Conservation (phyloP, 2,329 filamentous ascomycete species). For the Alternaria sp. region DNA sequence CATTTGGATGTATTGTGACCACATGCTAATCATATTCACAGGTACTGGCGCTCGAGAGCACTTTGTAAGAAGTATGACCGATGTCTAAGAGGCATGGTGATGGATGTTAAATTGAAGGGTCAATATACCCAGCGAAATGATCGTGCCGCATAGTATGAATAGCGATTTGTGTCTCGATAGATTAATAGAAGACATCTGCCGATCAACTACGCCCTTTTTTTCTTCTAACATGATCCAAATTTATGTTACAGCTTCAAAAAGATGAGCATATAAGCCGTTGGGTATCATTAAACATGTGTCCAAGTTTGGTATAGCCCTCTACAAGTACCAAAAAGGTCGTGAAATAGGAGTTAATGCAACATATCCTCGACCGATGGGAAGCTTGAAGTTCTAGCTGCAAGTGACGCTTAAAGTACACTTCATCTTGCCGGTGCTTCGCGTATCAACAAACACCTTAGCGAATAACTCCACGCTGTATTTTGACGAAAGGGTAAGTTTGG, state of each 20-base stretch:
- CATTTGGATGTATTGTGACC: background rate
- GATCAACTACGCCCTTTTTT: background rate
- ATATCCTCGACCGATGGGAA: too few relatives aligned
- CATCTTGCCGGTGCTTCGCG: too few relatives aligned
- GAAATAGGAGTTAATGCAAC: too few relatives aligned
- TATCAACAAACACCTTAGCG: too few relatives aligned
- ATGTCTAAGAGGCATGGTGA: background rate
- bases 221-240: background rate
- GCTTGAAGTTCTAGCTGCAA: too few relatives aligned
- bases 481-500: too few relatives aligned
- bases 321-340: too few relatives aligned
- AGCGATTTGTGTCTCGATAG: background rate
- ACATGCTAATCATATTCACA: background rate
- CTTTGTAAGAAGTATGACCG: conserved; percentile 21
- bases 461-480: too few relatives aligned
- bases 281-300: too few relatives aligned
- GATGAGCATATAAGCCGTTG: too few relatives aligned
- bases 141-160: background rate
- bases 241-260: background rate
- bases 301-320: too few relatives aligned
- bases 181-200: background rate
- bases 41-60: conserved; percentile 36
- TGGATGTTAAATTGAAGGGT: background rate
- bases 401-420: too few relatives aligned
- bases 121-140: background rate